Conservation (phyloP, 164 flowering plant species). For the Protea cynaroides region DNA sequence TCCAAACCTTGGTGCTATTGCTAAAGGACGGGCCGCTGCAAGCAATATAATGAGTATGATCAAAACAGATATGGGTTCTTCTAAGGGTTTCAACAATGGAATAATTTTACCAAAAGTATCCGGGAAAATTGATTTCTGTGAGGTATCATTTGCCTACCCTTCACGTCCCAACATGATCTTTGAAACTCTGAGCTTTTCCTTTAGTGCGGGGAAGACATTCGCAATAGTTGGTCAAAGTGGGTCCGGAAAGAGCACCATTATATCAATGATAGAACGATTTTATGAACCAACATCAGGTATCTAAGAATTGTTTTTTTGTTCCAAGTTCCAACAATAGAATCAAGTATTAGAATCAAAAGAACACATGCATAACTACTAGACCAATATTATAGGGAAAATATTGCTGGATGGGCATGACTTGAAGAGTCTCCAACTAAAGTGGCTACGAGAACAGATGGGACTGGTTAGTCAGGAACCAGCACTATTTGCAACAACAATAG, state of each 20-base stretch:
- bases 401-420: slow-evolving; percentile 69
- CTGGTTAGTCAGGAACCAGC: slow-evolving; percentile 87
- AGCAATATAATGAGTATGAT: slow-evolving; percentile 52
- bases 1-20: slow-evolving; percentile 64
- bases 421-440: slow-evolving; percentile 45
- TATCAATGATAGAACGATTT: slow-evolving; percentile 66
- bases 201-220: slow-evolving; percentile 50
- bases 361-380: neutral
- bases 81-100: slow-evolving; percentile 31
- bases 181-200: slow-evolving; percentile 44
- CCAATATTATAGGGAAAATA: slow-evolving; percentile 36
- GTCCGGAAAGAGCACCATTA: slow-evolving; percentile 74
- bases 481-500: slow-evolving; percentile 61
- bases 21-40: slow-evolving; percentile 62
- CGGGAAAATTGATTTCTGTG: slow-evolving; percentile 55
- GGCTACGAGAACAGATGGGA: slow-evolving; percentile 79
- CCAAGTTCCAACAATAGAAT: neutral
- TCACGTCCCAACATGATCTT: slow-evolving; percentile 48
- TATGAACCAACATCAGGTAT: slow-evolving; percentile 72
- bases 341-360: too few relatives aligned
- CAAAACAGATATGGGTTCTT: slow-evolving; percentile 22
- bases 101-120: slow-evolving; percentile 24
- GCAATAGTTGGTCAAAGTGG: slow-evolving; percentile 83
- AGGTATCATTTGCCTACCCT: slow-evolving; percentile 62
- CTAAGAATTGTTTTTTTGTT: neutral